Base-by-base conservation (phyloP, 352 stramenopile genomes). In the Globisporangium echinulatum region DNA sequence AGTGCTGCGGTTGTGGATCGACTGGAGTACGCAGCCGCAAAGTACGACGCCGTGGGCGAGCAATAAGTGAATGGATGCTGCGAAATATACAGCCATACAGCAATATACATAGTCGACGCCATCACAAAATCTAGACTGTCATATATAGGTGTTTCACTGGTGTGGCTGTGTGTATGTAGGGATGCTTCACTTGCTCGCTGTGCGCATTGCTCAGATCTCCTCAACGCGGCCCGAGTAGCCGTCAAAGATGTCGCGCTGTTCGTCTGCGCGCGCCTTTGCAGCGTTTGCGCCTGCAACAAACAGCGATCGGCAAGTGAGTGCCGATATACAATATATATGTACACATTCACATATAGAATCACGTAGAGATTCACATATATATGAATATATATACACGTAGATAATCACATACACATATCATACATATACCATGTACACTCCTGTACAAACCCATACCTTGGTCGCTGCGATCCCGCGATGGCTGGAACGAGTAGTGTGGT, bases 401-500 rank as follows among this genome's bases (percentile, higher is more conserved):
- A 33, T 3, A 33, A 33, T 33, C 2, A 3, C 25, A 33, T 33
- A 25, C 25, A 25, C 25, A 25, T 25, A 25, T 25, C 25, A 25
- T 25, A 33, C 52, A 52, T 17, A 25, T 13, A 54, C 25, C 42
- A 56, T 33, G 56, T 5, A 25, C 17, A 33, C 37, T n/a, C 58
- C 1, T 7, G 25, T 33, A 33, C 25, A 33, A 33, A 33, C 25
- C 25, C 25, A 33, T 33, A 33, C 25, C 25, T 3, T 33, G 25
- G 25, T 33, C 25, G 25, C 38, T 47, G 49, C 64, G 68, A 0
- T 71, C 68, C 43, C 79, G 60, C 9, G 76, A 79, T 1, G 82
- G 82, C 19, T 91, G 82, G 58, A 83, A 91, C 7, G 82, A 89
- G 49, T 91, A 91, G 56, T 91, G 82, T 44, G 82, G 82, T 11